Conservation (phyloP, 257 asterid species). For the Petunia secreta region DNA sequence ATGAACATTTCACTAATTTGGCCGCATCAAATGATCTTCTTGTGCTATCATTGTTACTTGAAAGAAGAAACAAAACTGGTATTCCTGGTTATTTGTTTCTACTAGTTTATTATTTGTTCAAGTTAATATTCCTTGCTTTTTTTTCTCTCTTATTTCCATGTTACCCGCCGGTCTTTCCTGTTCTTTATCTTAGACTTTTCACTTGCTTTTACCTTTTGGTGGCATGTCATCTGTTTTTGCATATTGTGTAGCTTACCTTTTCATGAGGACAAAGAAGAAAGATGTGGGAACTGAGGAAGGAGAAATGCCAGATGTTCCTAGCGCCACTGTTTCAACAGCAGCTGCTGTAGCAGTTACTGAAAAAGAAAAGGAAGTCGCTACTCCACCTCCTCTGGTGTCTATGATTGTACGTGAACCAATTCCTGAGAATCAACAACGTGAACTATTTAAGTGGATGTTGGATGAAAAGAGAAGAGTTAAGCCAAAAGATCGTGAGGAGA, state of each 20-base stretch:
- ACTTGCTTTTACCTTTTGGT: slow-evolving; percentile 17
- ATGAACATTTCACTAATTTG: not conserved
- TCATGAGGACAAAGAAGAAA: slow-evolving; percentile 55
- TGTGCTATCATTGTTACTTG: not conserved
- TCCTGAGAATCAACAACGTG: slow-evolving; percentile 72
- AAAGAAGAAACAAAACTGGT: not conserved
- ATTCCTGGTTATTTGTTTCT: not conserved
- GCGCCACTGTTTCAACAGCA: slow-evolving; percentile 40
- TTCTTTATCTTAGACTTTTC: not conserved
- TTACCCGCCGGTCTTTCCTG: not conserved
- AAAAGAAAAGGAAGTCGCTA: slow-evolving; percentile 38
- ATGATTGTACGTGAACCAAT: slow-evolving; percentile 54
- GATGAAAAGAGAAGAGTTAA: slow-evolving; percentile 82
- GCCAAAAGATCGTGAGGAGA: slow-evolving; percentile 75
- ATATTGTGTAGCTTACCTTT: slow-evolving; percentile 59
- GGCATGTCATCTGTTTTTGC: not conserved
- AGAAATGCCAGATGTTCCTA: slow-evolving; percentile 40
- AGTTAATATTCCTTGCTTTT: not conserved
- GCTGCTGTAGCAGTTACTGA: slow-evolving; percentile 34
- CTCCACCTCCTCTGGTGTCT: slow-evolving; percentile 37
- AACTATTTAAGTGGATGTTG: slow-evolving; percentile 76
- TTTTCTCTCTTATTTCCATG: not conserved
- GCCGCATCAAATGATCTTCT: not conserved
- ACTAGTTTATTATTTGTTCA: not conserved
- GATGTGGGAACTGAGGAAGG: slow-evolving; percentile 39